Evolutionary conservation across 208 protist species (phyloP), one percentile per base, ranked within the genome.

Genomic region (Crithidia mellificae): DNA sequence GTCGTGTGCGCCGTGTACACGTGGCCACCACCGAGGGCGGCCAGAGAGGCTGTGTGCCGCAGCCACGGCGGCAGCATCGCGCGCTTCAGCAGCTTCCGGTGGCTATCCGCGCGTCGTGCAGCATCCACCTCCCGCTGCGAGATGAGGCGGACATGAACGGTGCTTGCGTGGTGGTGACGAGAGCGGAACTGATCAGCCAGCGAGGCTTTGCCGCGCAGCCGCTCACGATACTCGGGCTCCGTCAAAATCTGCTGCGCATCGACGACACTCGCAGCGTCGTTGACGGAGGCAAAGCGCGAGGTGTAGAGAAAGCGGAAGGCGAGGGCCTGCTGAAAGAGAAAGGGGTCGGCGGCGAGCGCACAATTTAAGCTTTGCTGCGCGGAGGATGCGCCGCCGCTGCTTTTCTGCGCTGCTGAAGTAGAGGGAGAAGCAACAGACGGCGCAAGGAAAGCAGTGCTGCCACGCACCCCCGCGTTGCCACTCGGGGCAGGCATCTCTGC

Each of bases 241-340:
- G 91, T 93, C 65, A 96, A 78, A 25, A 96, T 86, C 25, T 94
- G 88, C 41, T 90, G 82, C 38, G 64, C 59, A 63, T 92, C 83
- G 30, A 90, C 76, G 11, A 93, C 81, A 62, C 59, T 83, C 6
- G 61, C 39, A 15, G 68, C 78, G 59, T 91, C 86, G 46, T 74
- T 86, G 24, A 93, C 75, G 36, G 80, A 90, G 22, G 88, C 91
- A 63, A 96, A 90, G 27, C 72, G 82, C 19, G 67, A 63, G 24
- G 64, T 65, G 65, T 81, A 93, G 11, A 94, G 71, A 58, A 78
- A 83, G 17, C 86, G 59, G 72, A 96, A 96, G 38, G 80, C 84
- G 14, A 92, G 68, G 8, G 82, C 91, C 68, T 96, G 91, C 70
- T 96, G 91, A 14, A 94, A 86, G 12, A 96, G 78, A 77, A 93